Base-by-base conservation (phyloP, 1,139 yeast genomes). In the Entelexis paramagnoliae region DNA sequence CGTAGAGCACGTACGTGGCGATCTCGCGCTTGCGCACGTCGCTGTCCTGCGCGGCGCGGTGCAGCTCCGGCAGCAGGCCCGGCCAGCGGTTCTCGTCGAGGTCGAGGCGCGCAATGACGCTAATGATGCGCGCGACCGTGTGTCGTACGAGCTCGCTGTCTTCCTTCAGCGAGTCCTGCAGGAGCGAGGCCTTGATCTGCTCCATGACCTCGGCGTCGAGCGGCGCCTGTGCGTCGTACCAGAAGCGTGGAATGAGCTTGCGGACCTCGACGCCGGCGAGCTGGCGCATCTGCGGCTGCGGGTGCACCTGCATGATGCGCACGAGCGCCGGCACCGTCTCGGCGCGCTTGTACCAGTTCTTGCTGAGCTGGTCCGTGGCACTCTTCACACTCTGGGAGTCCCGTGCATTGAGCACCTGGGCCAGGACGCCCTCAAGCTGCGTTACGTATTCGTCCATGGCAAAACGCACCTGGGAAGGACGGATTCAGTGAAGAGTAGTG, bases 191-290 rank as follows among this genome's bases (percentile, higher is more conserved):
- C 65, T 85, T 81, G 65, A 91, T 81, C 53, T 74, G 73, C 43
- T 75, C 72, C 68, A 80, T 80, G 54, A 78, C 64, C 9, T 73
- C 61, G 26, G 69, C 77, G 61, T 56, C 54, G 34, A 59, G 55
- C 19, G 56, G 54, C 20, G 52, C 32, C 83, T 49, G 79, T 65
- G 30, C 66, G 60, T 73, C 78, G 38, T 46, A 50, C 98, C 98
- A 91, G 64, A 80, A 80, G 59, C 76, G 73, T 50, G 76, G 64
- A 48, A 87, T 80, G 64, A 84, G 77, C 69, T 93, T 91, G 71
- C 96, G 80, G 43, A 89, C 89, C 70, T 91, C 98, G 55, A 91
- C 96, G 57, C 96, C 95, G 17, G 97, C 95, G 59, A 91, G 75
- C 69, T 88, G 96, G 41, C 76, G 71, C 60, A 84, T 67, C 61